Base-by-base conservation (phyloP, 1,284 basidiomycete species). In the Pseudozyma sp. region DNA sequence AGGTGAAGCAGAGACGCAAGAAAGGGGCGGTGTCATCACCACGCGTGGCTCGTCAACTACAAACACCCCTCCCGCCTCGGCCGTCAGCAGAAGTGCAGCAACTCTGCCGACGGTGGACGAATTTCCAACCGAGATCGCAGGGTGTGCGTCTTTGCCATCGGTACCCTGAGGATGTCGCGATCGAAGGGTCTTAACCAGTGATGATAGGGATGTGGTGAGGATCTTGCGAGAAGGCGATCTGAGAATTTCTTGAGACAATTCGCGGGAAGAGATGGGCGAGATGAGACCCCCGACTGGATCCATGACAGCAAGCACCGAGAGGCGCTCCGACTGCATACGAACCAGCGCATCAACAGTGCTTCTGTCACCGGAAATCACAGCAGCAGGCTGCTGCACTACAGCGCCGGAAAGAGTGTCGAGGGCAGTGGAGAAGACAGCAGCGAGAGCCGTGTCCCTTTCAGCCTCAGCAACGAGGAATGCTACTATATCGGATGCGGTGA, bases 1-100 rank as follows among this genome's bases (percentile, higher is more conserved):
- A 12, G 70, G 70, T 21, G 69, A 71, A 10, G 69, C 61, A 6
- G 73, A 76, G 36, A 72, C 58, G 31, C 64, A 53, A 3, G 73
- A 66, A 2, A 72, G 62, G 42, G 69, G 73, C 14, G 73, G 73
- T n/a, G 65, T 76, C 73, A 69, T 69, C 40, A 67, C 44, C 16
- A 65, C 56, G 14, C 59, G 59, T 3, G 65, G 64, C 54, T 76
- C 73, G 25, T 76, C 73, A 21, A 72, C 48, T 3, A 72, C 69
- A 38, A 65, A 72, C 2, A 72, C 55, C 6, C 73, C 73, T 5
- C 58, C 54, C 13, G 69, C 58, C 8, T 59, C 61, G 9, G 65
- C 68, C 2, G 69, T 63, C 5, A 69, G 73, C 59, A 76, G 19
- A 16, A 76, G 43, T 1, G 73, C 60, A n/a, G 68, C 69, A 31